Conservation (phyloP, 805 yeast genomes). For the Metschnikowia arizonensis region DNA sequence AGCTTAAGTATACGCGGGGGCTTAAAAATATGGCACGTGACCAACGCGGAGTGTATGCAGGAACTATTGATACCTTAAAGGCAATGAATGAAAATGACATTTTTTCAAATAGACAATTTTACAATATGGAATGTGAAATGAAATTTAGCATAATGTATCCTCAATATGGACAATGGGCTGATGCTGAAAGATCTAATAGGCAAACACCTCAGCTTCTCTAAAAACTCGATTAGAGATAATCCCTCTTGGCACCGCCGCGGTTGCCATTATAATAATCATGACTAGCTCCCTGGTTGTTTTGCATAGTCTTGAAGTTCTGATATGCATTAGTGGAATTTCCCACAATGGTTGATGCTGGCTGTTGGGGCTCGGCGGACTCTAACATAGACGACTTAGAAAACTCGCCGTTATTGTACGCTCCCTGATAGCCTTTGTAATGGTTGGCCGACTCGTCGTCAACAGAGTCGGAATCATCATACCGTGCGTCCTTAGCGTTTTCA, state of each 20-base stretch:
- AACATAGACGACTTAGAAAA: conserved; percentile 13
- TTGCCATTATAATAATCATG: conserved; percentile 8
- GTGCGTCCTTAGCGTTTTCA: conserved; percentile 32
- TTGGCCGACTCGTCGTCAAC: conserved; percentile 24
- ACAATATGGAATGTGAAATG: no score
- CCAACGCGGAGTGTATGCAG: no score
- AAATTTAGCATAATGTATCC: no score
- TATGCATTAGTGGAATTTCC: conserved; percentile 35
- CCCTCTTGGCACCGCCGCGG: conserved; percentile 4
- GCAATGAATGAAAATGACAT: no score
- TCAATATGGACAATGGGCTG: no score
- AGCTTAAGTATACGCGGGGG: no score
- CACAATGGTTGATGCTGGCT: conserved; percentile 40
- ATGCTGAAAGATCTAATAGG: no score
- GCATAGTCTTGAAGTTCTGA: conserved; percentile 21
- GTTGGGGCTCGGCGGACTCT: conserved; percentile 34
- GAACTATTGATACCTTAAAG: no score
- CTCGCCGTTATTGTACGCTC: conserved; percentile 14
- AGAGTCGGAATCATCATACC: conserved; percentile 30
- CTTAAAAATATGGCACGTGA: no score
- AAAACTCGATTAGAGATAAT: conserved; percentile 5
- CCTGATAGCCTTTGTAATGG: conserved; percentile 8
- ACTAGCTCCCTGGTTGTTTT: conserved; percentile 7
- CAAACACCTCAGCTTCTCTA: no score
- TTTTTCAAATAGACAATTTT: no score